A percentile compares a stretch with the other conserved stretches of the same genome.
Evolutionary conservation across 176 grass and related monocot genomes (phyloP).

Genomic region (Tillandsia fasciculata): DNA sequence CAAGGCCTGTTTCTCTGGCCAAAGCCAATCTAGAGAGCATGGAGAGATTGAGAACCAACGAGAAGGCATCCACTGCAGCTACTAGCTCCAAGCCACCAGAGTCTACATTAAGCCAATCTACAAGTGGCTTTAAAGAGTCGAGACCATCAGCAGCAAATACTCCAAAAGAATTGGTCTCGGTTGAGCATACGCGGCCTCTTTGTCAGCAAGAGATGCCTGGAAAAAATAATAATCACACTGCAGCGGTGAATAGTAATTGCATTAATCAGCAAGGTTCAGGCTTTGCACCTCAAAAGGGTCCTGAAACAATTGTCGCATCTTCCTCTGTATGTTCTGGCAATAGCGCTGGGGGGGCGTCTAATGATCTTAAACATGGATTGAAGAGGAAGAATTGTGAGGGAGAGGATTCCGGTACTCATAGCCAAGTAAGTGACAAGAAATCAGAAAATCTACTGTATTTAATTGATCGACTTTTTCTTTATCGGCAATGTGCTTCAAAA

Average conservation of each 20-base stretch:
- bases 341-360: background rate
- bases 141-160: background rate
- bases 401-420: slow-evolving; percentile 39
- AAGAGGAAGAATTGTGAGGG: slow-evolving; percentile 44
- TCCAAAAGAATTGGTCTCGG: background rate
- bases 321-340: slow-evolving; percentile 33
- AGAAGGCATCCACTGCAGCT: slow-evolving; percentile 12
- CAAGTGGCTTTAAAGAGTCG: background rate
- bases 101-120: slow-evolving; percentile 14
- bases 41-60: slow-evolving; percentile 22
- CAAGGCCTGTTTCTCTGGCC: slow-evolving; percentile 11
- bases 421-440: slow-evolving; percentile 37
- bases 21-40: slow-evolving; percentile 20
- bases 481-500: background rate
- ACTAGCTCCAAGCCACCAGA: slow-evolving; percentile 4
- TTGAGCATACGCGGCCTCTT: background rate
- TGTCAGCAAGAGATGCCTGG: background rate
- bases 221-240: background rate
- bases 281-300: slow-evolving; percentile 1
- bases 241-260: background rate
- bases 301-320: background rate
- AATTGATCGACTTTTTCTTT: background rate
- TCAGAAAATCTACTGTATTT: background rate
- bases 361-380: slow-evolving; percentile 12
- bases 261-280: background rate